Evolutionary conservation across 345 rosid genomes (phyloP), one percentile per base, ranked within the genome.

Genomic region (Triadica sebifera): DNA sequence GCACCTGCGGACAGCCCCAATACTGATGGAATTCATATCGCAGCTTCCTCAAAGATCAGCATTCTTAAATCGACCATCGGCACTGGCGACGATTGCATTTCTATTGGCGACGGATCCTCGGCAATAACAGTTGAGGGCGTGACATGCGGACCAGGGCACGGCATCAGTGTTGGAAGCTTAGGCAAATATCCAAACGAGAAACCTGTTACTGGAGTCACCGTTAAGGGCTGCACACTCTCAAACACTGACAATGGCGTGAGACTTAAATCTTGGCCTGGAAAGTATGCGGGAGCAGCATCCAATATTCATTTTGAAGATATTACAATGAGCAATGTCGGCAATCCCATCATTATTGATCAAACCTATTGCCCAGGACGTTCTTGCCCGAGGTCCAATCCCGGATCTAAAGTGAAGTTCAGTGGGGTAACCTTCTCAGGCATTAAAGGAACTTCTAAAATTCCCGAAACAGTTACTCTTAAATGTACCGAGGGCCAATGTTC

Each of bases 61-160:
- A 58, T 90, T 38, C 67, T 1, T 0, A 76, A 67, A 8, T n/a
- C 82, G 2, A 41, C 57, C 34, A 82, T 90, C 5, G 41, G 12
- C 65, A 86, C 88, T 0, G 94, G 92, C 2, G 92, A 86, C 39
- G 90, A 86, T 12, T 89, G 91, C 1, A 16, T 89, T 80, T 86
- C 90, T 16, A 64, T 86, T 5, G 89, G 89, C 0, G 85, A 85
- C 38, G 90, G 92, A 12, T 67, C 77, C 77, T 78, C 76, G 16
- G 37, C 83, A 5, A 29, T 88, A 20, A 4, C 43, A 22, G 43
- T 85, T 3, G 73, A 65, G 37, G 61, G 67, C 8, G 77, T 84
- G 2, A 77, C 63, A 6, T 88, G 94, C 45, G 89, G 88, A 22
- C 89, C 91, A 2, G 94, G 94, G 41, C 90, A 86, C 13, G 92